Conservation (phyloP, 306 rosid species). For the Vigna radiata region DNA sequence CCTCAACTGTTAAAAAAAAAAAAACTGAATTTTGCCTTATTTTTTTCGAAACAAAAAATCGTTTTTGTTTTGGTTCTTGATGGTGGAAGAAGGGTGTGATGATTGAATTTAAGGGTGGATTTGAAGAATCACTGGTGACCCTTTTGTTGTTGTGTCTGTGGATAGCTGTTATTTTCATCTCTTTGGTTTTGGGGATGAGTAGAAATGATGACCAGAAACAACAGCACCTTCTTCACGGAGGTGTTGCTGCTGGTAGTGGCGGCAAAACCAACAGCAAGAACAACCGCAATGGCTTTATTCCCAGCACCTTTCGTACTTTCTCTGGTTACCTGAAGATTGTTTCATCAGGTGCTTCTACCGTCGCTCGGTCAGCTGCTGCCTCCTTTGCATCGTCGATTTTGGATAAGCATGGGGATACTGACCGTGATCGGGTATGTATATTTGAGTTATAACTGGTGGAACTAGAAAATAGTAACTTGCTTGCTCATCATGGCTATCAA, state of each 20-base stretch:
- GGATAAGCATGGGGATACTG: constrained; percentile 64
- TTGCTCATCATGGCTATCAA: neutral
- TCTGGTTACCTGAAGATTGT: constrained; percentile 77
- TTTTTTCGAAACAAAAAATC: too few species aligned
- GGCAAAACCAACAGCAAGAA: constrained; percentile 49
- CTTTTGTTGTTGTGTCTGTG: constrained; percentile 44
- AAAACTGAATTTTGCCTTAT: neutral
- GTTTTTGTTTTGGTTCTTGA: neutral
- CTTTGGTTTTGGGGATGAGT: constrained; percentile 72
- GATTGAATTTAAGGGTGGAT: constrained; percentile 54
- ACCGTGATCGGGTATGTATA: constrained; percentile 65
- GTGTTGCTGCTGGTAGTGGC: constrained; percentile 42
- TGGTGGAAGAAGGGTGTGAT: constrained; percentile 58
- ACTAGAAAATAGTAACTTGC: constrained; percentile 12
- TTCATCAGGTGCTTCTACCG: constrained; percentile 83
- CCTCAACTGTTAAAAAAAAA: constrained; percentile 35
- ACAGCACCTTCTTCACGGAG: constrained; percentile 50
- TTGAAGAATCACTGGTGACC: constrained; percentile 51
- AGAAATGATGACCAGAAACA: constrained; percentile 71
- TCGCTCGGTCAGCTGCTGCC: constrained; percentile 79
- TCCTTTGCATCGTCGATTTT: constrained; percentile 72
- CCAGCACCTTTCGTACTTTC: constrained; percentile 72
- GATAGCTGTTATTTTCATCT: constrained; percentile 49
- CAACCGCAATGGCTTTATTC: constrained; percentile 55
- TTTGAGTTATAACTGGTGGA: constrained; percentile 14